Evolutionary conservation across 257 asterid genomes (phyloP), one percentile per base, ranked within the genome.

Genomic region (Datura wrightii): DNA sequence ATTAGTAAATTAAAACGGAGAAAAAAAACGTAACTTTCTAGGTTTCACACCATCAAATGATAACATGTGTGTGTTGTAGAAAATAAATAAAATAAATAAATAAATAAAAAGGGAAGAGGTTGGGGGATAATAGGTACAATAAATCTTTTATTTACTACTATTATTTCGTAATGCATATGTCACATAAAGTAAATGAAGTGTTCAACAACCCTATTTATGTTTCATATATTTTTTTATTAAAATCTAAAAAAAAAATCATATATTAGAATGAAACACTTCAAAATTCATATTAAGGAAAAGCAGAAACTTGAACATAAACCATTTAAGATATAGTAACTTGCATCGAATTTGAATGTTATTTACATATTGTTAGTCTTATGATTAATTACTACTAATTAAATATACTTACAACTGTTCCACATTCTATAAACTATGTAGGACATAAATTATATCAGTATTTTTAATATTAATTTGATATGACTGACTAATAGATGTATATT

Each of bases 111-210:
- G 24, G 60, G 19, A 74, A 74, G 59, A 74, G 60, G 81, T 74
- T 74, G 42, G 60, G 42, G 81, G 24, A 74, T 74, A 39, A 46
- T 48, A 48, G 81, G 81, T 74, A 48, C 42, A 48, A 74, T 2
- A 48, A 74, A 74, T 52, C 44, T 74, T 41, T 74, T 19, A 19
- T 6, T 74, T 24, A 74, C 58, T 74, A 60, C 15, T 19, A 13
- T 36, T 18, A 48, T 24, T 74, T 74, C 42, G 60, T 74, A 74
- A 48, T 48, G 24, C 19, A 74, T 48, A 19, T 74, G 81, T 48
- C 60, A 74, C 60, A 50, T 24, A 13, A 74, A 72, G 54, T 71
- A 19, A 71, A 24, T 71, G 55, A 71, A 10, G n/a, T 72, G 80
- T 2, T 44, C 58, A 46, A 19, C 58, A 72, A 72, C 80, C 6